Evolutionary conservation across 257 asterid species (phyloP), one percentile per base, ranked within the genome.

Genomic region (Gardenia jasminoides): DNA sequence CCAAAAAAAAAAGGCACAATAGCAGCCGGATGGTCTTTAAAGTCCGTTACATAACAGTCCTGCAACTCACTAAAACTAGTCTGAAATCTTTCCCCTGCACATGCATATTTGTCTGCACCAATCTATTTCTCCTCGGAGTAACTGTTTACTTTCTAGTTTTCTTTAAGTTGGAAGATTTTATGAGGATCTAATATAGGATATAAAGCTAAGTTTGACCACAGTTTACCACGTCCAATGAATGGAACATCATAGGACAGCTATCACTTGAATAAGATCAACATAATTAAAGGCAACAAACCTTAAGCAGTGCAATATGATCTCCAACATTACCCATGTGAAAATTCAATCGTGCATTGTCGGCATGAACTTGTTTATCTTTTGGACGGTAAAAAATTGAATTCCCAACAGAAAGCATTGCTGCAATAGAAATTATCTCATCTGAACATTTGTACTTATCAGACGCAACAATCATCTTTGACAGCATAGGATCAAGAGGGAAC

Each of bases 271-370:
- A 47, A 74, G 26, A 78, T 54, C 58, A 82, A 44, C 47, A 58
- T 58, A 76, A 33, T 47, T n/a, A 17, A 22, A 74, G 41, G 66
- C 68, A 70, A 87, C 88, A 85, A 4, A 59, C 66, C 10, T 94
- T 94, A 71, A 94, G 91, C 77, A 93, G 77, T 36, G 99, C 98
- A 52, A 91, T 87, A 81, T 94, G 99, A 80, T 93, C 99, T 74
- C 99, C 99, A n/a, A 93, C 99, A 86, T 93, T 94, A 48, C 97
- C 98, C 91, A 83, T 84, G 86, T 93, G 96, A 76, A 93, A 94
- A 87, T 93, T 94, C 91, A 91, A 8, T 67, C 98, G 91, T 33
- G 99, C 99, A 84, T 91, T 91, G 85, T 94, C 99, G 10, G 99
- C 99, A 68, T 91, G 97, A 56, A 93, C 99, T 84, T 94, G 97